A percentile compares a stretch with the other conserved stretches of the same genome.
phyloP scores from a whole-genome alignment of 192 early-diverging fungal genomes.

The Coemansia sp. region DNA sequence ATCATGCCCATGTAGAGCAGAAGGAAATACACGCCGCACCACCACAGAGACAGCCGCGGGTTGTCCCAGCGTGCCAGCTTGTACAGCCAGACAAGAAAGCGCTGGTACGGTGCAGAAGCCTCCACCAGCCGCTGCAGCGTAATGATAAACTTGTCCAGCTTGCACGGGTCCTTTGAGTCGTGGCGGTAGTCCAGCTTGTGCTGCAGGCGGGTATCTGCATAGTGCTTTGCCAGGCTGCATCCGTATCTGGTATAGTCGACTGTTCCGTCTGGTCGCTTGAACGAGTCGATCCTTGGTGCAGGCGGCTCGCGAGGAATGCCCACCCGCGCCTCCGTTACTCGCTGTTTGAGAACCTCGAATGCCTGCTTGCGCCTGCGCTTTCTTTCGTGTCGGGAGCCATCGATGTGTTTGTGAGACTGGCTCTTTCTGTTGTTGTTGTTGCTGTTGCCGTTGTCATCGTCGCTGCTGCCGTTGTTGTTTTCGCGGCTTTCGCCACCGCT shows the following conservation, averaged over 20 bases:
- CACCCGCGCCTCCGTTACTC: constrained; percentile 47
- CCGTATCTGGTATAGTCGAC: constrained; percentile 37
- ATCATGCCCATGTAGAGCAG: constrained; percentile 47
- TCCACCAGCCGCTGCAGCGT: constrained; percentile 53
- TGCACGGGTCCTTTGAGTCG: constrained; percentile 47
- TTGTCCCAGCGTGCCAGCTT: constrained; percentile 54
- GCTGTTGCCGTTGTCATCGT: background rate
- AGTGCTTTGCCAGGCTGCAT: constrained; percentile 32
- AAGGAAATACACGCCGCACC: constrained; percentile 49
- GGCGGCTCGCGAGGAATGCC: constrained; percentile 44
- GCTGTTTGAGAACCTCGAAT: constrained; percentile 40
- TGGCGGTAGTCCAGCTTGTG: constrained; percentile 55
- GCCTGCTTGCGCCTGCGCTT: constrained; percentile 44
- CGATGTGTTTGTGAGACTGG: constrained; percentile 4
- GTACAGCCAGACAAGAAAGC: constrained; percentile 50
- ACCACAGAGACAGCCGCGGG: constrained; percentile 42
- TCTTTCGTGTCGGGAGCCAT: constrained; percentile 1
- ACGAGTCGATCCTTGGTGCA: constrained; percentile 18
- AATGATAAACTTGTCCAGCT: constrained; percentile 44
- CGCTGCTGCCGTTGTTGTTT: background rate
- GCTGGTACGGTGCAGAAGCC: constrained; percentile 55
- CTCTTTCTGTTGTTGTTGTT: background rate
- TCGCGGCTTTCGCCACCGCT: constrained; percentile 6
- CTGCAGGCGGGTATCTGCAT: constrained; percentile 45
- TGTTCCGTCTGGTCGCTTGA: constrained; percentile 34